A percentile compares a stretch with the other conserved stretches of the same genome.
Conservation (phyloP, 441 rosid species). For the Bocquillonia castaneifolia region DNA sequence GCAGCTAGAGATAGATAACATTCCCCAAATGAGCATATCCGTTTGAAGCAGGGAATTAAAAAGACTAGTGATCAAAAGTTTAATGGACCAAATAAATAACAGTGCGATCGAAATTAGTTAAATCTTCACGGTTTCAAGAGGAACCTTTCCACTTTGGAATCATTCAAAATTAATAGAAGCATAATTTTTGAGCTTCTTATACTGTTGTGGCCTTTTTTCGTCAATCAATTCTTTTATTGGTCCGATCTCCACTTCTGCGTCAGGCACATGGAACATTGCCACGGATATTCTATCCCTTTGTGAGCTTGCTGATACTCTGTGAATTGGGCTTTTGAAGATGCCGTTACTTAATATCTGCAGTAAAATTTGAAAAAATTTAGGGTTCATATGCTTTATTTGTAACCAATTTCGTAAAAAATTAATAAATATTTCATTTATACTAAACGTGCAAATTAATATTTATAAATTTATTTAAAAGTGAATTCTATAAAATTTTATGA, state of each 20-base stretch:
- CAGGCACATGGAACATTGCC: conserved; percentile 50
- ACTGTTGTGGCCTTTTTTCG: conserved; percentile 19
- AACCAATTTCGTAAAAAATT: too few species aligned
- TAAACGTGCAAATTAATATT: too few species aligned
- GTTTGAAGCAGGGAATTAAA: background rate
- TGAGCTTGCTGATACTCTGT: conserved; percentile 44
- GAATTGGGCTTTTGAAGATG: conserved; percentile 61
- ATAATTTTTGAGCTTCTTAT: conserved; percentile 19
- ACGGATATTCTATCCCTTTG: conserved; percentile 48
- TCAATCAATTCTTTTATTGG: conserved; percentile 38
- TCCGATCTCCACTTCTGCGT: conserved; percentile 40
- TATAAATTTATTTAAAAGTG: too few species aligned
- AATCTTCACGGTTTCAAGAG: conserved; percentile 10
- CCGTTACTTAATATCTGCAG: conserved; percentile 67
- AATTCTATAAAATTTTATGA: too few species aligned
- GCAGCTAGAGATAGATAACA: too few species aligned
- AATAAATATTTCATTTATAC: too few species aligned
- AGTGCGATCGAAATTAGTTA: too few species aligned
- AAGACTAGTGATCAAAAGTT: background rate
- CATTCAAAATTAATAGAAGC: conserved; percentile 15
- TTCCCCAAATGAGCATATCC: too few species aligned
- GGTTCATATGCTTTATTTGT: too few species aligned
- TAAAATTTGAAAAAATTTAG: background rate
- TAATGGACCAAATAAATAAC: too few species aligned
- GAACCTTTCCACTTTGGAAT: conserved; percentile 12